A percentile compares a stretch with the other conserved stretches of the same genome.
These are phyloP conservation scores for Penicillium subrubescens DNA, from an alignment of 495 filamentous ascomycete species.

Conservation along the genomic window DNA sequence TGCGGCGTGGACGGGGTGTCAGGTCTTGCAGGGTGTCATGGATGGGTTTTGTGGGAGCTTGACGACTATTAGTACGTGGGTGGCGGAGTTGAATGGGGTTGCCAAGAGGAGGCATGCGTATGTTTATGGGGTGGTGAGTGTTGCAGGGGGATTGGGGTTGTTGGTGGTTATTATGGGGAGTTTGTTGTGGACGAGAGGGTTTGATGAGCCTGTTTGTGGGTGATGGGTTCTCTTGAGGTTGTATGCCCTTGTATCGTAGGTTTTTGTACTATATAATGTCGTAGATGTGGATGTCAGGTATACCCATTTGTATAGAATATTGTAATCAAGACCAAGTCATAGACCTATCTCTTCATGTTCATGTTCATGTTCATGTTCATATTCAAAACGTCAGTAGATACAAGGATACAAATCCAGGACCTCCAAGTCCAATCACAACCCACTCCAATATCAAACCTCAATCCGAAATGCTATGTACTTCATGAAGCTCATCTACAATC, in stretches of 20 bases:
- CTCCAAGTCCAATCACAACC: not conserved
- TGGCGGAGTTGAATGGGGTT: slow-evolving; percentile 73
- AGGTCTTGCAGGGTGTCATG: slow-evolving; percentile 79
- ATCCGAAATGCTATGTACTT: not conserved
- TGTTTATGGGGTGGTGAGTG: slow-evolving; percentile 70
- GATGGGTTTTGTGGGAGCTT: slow-evolving; percentile 91
- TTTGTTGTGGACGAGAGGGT: slow-evolving; percentile 73
- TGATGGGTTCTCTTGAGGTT: slow-evolving; percentile 6
- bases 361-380: not conserved
- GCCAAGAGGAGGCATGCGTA: slow-evolving; percentile 65
- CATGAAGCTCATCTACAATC: not conserved
- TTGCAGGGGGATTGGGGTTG: slow-evolving; percentile 63
- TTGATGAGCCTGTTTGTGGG: slow-evolving; percentile 51
- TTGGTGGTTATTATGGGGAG: slow-evolving; percentile 80
- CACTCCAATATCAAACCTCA: not conserved
- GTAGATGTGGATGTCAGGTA: not conserved
- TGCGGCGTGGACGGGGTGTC: slow-evolving; percentile 59
- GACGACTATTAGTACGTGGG: slow-evolving; percentile 95
- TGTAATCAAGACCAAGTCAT: not conserved
- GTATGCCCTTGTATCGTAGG: not conserved
- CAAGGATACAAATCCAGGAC: not conserved
- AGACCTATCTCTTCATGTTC: not conserved
- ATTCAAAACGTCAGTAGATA: not conserved
- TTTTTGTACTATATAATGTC: not conserved
- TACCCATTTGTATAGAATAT: not conserved